Evolutionary conservation across 2,329 filamentous ascomycete genomes (phyloP), one percentile per base, ranked within the genome.

Genomic region (Harringtonia lauricola): DNA sequence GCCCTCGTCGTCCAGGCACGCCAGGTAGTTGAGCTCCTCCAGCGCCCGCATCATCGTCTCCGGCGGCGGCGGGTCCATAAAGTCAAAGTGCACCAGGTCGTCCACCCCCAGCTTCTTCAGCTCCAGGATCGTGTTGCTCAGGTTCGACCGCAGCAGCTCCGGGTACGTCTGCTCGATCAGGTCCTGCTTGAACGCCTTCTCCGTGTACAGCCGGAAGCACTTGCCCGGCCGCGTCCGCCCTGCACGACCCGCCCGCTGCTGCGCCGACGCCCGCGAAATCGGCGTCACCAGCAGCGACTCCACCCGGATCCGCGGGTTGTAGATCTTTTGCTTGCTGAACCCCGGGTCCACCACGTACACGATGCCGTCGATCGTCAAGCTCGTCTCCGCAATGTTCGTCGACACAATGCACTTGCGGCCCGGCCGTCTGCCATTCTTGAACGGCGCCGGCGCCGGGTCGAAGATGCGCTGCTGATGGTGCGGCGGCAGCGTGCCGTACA

Each of bases 241-340:
- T 14, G 92, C 92, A 87, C 92, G 90, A 83, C 94, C 94, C 50
- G 94, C 94, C 62, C 94, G 77, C 66, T 98, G 92, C 61, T 95
- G 87, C 10, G 94, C 92, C 1, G 92, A 96, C 21, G 92, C 92
- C 63, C 95, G 96, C 47, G 89, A 96, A 54, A 98, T 96, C 19
- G 92, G 89, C 3, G 92, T 95, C 6, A 98, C 90, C n/a, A 98
- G 72, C 8, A 98, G 74, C 1, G 92, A 96, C 65, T 98, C 92
- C 51, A 98, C 89, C 62, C 92, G 81, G 55, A 95, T 94, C 48
- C 92, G 81, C 19, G 92, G 90, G 63, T 98, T 96, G 71, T 96
- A 98, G 50, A 96, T 92, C 66, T 96, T 98, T 59, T 98, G 92
- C 69, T 98, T 98, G 68, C 88, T 95, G 70, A 98, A 98, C 30